These are phyloP conservation scores for Mycocentrospora acerina DNA, from an alignment of 2,329 filamentous ascomycete species.

Conservation along the genomic window DNA sequence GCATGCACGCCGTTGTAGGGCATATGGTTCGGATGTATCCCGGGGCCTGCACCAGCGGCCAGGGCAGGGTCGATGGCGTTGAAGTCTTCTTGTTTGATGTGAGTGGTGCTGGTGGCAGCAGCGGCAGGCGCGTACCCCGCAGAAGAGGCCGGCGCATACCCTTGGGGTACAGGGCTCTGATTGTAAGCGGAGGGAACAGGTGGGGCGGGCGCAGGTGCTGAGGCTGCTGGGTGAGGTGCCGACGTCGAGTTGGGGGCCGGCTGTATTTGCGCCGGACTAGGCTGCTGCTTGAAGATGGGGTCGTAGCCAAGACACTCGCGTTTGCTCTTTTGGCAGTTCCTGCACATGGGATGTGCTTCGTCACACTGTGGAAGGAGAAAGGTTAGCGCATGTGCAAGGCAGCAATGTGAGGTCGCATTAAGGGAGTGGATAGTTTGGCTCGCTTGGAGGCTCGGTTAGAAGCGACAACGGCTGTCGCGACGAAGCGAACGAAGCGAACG, in stretches of 20 bases:
- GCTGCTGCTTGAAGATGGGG: slow-evolving; percentile 77
- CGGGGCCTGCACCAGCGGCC: slow-evolving; percentile 46
- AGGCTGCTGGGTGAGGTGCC: slow-evolving; percentile 34
- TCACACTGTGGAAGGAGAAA: slow-evolving; percentile 69
- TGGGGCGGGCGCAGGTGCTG: slow-evolving; percentile 35
- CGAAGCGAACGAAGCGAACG: slow-evolving; percentile 17
- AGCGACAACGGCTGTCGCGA: slow-evolving; percentile 18
- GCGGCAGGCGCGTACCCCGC: slow-evolving; percentile 39
- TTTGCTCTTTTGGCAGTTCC: slow-evolving; percentile 87
- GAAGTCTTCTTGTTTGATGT: slow-evolving; percentile 53
- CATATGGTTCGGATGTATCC: slow-evolving; percentile 30
- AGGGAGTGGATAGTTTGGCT: slow-evolving; percentile 33
- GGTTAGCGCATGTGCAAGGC: slow-evolving; percentile 26
- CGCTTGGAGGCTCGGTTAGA: slow-evolving; percentile 43
- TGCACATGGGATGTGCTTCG: slow-evolving; percentile 89
- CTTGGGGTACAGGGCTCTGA: slow-evolving; percentile 44
- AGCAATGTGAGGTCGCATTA: slow-evolving; percentile 32
- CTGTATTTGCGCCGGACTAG: slow-evolving; percentile 71
- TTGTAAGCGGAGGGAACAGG: slow-evolving; percentile 37
- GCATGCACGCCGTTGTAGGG: slow-evolving; percentile 36
- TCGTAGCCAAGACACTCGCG: slow-evolving; percentile 86
- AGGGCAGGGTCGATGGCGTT: slow-evolving; percentile 68
- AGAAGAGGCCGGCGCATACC: slow-evolving; percentile 49
- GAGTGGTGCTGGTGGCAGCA: slow-evolving; percentile 39
- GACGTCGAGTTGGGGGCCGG: slow-evolving; percentile 59